Conservation (phyloP, 305 asterid genomes). For the Fraxinus sp. region DNA sequence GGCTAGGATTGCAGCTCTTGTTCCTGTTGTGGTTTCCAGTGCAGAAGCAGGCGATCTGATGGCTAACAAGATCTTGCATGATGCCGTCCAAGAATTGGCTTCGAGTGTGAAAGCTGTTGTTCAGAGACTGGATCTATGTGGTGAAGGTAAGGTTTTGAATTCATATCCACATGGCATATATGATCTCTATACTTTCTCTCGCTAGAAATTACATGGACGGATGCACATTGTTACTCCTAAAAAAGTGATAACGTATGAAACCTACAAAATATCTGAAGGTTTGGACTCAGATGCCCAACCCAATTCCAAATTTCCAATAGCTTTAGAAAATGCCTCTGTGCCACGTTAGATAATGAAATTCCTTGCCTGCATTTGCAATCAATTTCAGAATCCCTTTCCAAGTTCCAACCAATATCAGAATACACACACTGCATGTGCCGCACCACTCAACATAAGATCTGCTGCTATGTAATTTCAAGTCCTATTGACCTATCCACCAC, state of each 20-base stretch:
- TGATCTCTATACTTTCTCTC: constrained; percentile 1
- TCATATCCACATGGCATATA: background rate
- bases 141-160: constrained; percentile 50
- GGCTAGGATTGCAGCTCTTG: constrained; percentile 76
- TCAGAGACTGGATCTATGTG: constrained; percentile 61
- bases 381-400: background rate
- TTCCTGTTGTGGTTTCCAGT: constrained; percentile 66
- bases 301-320: background rate
- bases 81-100: constrained; percentile 68
- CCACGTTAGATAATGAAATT: background rate
- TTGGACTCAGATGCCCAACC: background rate
- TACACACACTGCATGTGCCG: background rate
- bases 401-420: background rate
- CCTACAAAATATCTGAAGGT: background rate
- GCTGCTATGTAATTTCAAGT: background rate
- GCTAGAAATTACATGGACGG: background rate
- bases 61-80: constrained; percentile 54
- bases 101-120: constrained; percentile 81
- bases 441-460: background rate
- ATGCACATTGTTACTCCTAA: background rate
- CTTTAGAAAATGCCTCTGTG: background rate
- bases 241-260: background rate
- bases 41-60: constrained; percentile 72
- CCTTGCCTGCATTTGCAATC: background rate
- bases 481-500: background rate